Percentiles rank a stretch among this genome's conserved stretches.
Conservation (phyloP, 108 stramenopile genomes). For the Cyclotella distinguenda region DNA sequence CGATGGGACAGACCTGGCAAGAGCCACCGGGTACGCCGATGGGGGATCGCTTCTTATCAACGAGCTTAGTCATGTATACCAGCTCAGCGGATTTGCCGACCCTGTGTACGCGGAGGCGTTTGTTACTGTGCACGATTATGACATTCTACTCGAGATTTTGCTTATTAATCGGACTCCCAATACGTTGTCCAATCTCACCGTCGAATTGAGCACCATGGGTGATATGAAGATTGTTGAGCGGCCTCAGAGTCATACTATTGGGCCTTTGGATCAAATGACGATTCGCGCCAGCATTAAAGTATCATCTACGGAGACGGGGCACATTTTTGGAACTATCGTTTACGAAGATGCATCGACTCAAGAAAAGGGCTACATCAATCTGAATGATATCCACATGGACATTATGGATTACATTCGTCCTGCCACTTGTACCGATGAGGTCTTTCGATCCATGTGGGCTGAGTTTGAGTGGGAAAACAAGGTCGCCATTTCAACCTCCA, state of each 20-base stretch:
- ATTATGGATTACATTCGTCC: slow-evolving; percentile 99
- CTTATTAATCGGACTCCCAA: slow-evolving; percentile 97
- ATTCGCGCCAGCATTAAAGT: slow-evolving; percentile 98
- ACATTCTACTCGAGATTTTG: slow-evolving; percentile 96
- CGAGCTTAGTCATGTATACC: slow-evolving; percentile 92
- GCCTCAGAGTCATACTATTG: slow-evolving; percentile 94
- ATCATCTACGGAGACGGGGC: slow-evolving; percentile 97
- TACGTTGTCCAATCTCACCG: slow-evolving; percentile 94
- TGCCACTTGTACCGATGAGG: slow-evolving; percentile 93
- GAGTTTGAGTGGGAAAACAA: slow-evolving; percentile 99
- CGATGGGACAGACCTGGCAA: slow-evolving; percentile 95
- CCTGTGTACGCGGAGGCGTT: slow-evolving; percentile 98
- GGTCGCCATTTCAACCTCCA: slow-evolving; percentile 91
- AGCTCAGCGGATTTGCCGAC: slow-evolving; percentile 97
- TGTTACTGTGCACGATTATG: slow-evolving; percentile 99
- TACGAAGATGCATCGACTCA: slow-evolving; percentile 93
- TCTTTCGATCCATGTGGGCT: slow-evolving; percentile 99
- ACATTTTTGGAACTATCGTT: slow-evolving; percentile 99
- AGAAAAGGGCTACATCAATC: slow-evolving; percentile 94
- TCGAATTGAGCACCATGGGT: slow-evolving; percentile 98
- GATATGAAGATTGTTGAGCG: slow-evolving; percentile 99
- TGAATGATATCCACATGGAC: slow-evolving; percentile 99
- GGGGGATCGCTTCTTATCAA: slow-evolving; percentile 59
- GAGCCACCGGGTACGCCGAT: slow-evolving; percentile 88
- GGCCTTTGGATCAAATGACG: slow-evolving; percentile 91